Base-by-base conservation (phyloP, 352 stramenopile genomes). In the Phytophthora tentaculata region DNA sequence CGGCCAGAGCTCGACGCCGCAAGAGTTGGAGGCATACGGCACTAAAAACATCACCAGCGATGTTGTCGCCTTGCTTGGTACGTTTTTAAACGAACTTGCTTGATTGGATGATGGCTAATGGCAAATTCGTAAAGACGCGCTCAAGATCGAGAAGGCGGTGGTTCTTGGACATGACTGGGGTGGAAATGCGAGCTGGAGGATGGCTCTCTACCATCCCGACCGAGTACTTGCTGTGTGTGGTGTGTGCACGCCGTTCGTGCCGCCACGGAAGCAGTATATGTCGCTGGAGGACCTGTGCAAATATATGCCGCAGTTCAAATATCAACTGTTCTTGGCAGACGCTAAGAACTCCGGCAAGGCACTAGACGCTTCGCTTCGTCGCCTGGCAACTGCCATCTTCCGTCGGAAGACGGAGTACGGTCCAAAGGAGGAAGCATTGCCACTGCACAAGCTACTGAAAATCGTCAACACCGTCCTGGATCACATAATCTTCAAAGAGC, bases 101-200 rank as follows among this genome's bases (percentile, higher is more conserved):
- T 62, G 2, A 6, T 9, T 41, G 13, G 32, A 14, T 23, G 23
- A 26, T 53, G 24, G 10, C 17, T 69, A 59, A 65, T 13, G 32
- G 28, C 12, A 17, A 24, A 23, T 54, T 56, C 14, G 14, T 10
- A 37, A 41, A 87, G 79, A 90, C 47, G 58, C 66, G 20, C 75
- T 90, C 1, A 74, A 81, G 22, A 76, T 89, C 20, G 65, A 79
- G 6, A 79, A 80, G 65, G 71, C 64, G 19, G 71, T 84, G 20
- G 68, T 90, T 32, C 59, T 86, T 32, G 83, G 79, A 14, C 83
- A 91, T 14, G 83, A 91, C 58, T 91, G 83, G 83, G 83, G 83
- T 28, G 79, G 35, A 43, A 43, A 69, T 16, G 60, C 68, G n/a
- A 68, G 71, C 22, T 91, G 77, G 75, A 74, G 71, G 52, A 86